These are phyloP conservation scores for Melampsora larici-populina DNA, from an alignment of 1,284 basidiomycete species.

Conservation along the genomic window DNA sequence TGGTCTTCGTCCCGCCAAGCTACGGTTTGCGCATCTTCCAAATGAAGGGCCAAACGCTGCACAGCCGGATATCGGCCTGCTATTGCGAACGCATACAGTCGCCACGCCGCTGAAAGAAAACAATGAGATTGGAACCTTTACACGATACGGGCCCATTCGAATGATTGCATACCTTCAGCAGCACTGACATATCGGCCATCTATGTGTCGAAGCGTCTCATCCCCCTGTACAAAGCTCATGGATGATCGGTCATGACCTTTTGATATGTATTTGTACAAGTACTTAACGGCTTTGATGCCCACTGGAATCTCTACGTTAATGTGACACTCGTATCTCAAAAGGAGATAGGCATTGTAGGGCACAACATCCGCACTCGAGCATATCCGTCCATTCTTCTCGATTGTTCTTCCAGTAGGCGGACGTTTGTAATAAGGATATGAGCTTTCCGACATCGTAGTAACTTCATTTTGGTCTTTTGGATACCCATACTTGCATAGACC, in stretches of 20 bases:
- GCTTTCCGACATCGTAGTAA: not conserved
- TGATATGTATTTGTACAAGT: constrained; percentile 27
- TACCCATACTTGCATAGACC: not conserved
- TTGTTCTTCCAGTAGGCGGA: not conserved
- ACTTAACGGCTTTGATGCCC: constrained; percentile 5
- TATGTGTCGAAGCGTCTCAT: not conserved
- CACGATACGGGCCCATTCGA: not conserved
- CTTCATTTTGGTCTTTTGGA: not conserved
- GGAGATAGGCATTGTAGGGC: constrained; percentile 15
- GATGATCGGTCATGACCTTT: constrained; percentile 14
- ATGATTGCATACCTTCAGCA: constrained; percentile 13
- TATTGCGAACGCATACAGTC: not conserved
- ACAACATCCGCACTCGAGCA: constrained; percentile 13
- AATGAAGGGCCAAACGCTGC: not conserved
- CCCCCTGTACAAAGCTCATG: not conserved
- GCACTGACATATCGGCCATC: constrained; percentile 11
- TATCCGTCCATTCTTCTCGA: not conserved
- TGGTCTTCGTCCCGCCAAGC: no score
- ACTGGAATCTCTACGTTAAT: constrained; percentile 19
- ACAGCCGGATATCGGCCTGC: not conserved
- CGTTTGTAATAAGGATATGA: not conserved
- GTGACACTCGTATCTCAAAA: constrained; percentile 10
- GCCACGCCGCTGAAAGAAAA: not conserved
- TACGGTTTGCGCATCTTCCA: no score
- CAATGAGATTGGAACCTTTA: not conserved